Conservation (phyloP, 1,284 basidiomycete species). For the Trichosporon ovoides region DNA sequence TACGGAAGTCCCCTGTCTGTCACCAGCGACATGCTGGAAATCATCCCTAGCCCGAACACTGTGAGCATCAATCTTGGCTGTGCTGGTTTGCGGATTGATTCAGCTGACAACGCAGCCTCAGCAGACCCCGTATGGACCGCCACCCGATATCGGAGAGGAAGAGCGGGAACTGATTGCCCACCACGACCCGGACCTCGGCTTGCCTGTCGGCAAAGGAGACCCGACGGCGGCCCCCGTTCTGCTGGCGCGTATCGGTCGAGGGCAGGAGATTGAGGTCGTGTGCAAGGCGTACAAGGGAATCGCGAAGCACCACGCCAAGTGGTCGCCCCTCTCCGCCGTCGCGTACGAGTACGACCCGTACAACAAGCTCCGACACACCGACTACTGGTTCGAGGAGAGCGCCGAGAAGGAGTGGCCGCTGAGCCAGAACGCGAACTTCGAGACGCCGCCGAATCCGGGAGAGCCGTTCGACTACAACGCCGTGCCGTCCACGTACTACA, state of each 20-base stretch:
- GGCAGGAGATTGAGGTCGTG: conserved; percentile 79
- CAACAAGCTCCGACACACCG: conserved; percentile 93
- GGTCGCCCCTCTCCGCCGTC: conserved; percentile 93
- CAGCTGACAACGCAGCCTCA: conserved; percentile 15
- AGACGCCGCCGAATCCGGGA: conserved; percentile 70
- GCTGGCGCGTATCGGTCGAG: conserved; percentile 87
- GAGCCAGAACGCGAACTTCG: conserved; percentile 72
- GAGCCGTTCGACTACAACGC: conserved; percentile 80
- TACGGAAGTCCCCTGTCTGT: conserved; percentile 39
- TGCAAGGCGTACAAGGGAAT: conserved; percentile 97
- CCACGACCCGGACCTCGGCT: conserved; percentile 71
- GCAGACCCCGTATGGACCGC: conserved; percentile 35
- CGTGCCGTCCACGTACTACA: conserved; percentile 81
- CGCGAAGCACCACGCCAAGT: conserved; percentile 98
- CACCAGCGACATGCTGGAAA: conserved; percentile 46
- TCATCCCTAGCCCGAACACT: conserved; percentile 35
- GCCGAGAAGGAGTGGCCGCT: conserved; percentile 69
- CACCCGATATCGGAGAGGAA: conserved; percentile 37
- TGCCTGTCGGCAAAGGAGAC: conserved; percentile 78
- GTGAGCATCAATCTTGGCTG: conserved; percentile 6
- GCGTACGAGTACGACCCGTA: conserved; percentile 98
- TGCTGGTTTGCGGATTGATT: no score
- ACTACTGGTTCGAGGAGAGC: conserved; percentile 89
- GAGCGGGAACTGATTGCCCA: conserved; percentile 51
- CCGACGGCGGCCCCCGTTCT: conserved; percentile 64